Evolutionary conservation across 495 filamentous ascomycete genomes (phyloP), one percentile per base, ranked within the genome.

Genomic region (Xylaria telfairii): DNA sequence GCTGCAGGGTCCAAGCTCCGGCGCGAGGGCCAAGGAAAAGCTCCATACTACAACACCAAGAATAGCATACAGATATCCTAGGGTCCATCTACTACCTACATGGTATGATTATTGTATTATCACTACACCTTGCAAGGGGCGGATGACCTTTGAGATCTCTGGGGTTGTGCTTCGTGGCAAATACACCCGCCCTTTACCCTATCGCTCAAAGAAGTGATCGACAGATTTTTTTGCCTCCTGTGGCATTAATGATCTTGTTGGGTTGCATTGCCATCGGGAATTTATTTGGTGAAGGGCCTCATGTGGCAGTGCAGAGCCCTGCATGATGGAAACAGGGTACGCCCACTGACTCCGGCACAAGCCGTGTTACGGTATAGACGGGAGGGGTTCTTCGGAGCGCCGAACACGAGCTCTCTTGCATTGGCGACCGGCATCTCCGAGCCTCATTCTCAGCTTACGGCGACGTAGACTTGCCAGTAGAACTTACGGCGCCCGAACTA

Each of bases 271-370:
- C 64, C 46, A 66, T 66, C 64, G 64, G 64, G 47, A 19, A 66
- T 53, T 53, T 66, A 66, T 49, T n/a, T 54, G n/a, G 17, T 24
- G 3, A 66, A 54, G 66, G 66, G 66, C 47, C 39, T 68, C 53
- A 47, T 60, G 66, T 68, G 66, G 66, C 66, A 68, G 66, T 68
- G 66, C 66, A 68, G 39, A 57, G 39, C 44, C 65, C 44, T 67
- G 66, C 53, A 68, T 24, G 32, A 24, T 44, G 28, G 15, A 68
- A 60, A 34, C 66, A 60, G 44, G 64, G 66, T 53, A 68, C 24
- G 17, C 26, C 53, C 26, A 61, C 26, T 28, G 19, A 44, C 56
- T 41, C 39, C 66, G 66, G 51, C 41, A 61, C 26, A 47, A 61
- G 41, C 53, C 53, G 53, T 57, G 41, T 32, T 60, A 49, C 66